phyloP scores from a whole-genome alignment of 2,329 filamentous ascomycete genomes.

The Trichoderma arundinaceum region DNA sequence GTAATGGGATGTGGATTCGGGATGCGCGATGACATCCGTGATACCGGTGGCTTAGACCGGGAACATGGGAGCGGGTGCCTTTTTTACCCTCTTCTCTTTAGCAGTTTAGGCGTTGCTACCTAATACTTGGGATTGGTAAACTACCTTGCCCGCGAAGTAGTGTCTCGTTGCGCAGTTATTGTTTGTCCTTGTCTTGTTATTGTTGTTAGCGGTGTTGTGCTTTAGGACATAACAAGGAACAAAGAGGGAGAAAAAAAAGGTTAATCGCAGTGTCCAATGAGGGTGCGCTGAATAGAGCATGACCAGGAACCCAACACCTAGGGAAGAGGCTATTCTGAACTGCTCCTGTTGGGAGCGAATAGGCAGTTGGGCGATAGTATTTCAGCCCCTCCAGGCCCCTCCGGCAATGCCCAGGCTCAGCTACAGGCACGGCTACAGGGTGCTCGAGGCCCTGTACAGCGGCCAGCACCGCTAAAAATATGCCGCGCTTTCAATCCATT shows the following conservation, averaged over 20 bases:
- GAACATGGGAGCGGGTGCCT: not conserved
- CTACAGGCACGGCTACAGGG: too few species aligned
- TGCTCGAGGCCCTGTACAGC: too few species aligned
- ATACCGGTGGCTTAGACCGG: not conserved
- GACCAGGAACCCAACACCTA: slow-evolving; percentile 1
- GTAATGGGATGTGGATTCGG: slow-evolving; percentile 4
- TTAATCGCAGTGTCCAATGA: not conserved
- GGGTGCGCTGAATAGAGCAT: not conserved
- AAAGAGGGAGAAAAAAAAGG: not conserved
- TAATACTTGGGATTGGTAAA: too few species aligned
- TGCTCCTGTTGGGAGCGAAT: not conserved
- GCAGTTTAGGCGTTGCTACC: too few species aligned
- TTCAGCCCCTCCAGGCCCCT: not conserved
- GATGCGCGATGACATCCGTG: slow-evolving; percentile 11
- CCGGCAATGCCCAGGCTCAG: too few species aligned
- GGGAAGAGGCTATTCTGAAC: not conserved
- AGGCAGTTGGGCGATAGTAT: slow-evolving; percentile 7
- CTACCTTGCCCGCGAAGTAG: too few species aligned
- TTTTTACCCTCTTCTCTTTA: not conserved
- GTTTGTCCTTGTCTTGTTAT: not conserved
- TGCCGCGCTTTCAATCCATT: not conserved
- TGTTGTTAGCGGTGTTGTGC: not conserved
- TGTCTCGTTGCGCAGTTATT: not conserved
- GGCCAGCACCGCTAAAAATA: not conserved
- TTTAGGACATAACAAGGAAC: too few species aligned